These are phyloP conservation scores for Suillus luteus DNA, from an alignment of 768 basidiomycete species.

Conservation along the genomic window DNA sequence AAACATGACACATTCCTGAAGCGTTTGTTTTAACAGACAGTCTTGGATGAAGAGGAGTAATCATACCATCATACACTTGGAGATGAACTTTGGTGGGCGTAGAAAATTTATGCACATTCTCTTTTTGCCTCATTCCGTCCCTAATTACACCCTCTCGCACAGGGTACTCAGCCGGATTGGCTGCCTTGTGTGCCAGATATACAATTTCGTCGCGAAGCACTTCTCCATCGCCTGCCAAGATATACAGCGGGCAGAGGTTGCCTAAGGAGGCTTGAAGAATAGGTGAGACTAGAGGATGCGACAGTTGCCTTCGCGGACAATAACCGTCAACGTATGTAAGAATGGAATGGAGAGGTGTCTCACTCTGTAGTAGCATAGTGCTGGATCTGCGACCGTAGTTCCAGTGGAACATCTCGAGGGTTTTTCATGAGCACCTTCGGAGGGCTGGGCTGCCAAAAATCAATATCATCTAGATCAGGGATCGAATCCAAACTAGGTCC, in stretches of 20 bases:
- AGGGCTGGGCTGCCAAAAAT: conserved; percentile 54
- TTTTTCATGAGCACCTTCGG: conserved; percentile 58
- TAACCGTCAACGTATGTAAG: neutral
- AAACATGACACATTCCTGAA: conserved; percentile 70
- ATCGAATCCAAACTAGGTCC: neutral
- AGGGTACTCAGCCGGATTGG: conserved; percentile 67
- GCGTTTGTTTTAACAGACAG: neutral
- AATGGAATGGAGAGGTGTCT: conserved; percentile 24
- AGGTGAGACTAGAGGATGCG: conserved; percentile 74
- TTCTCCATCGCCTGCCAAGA: conserved; percentile 73
- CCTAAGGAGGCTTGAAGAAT: conserved; percentile 71
- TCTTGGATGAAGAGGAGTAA: conserved; percentile 11
- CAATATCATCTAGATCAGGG: conserved; percentile 20
- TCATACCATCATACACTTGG: conserved; percentile 70
- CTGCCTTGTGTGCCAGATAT: conserved; percentile 78
- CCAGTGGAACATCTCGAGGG: conserved; percentile 44
- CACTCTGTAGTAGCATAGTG: conserved; percentile 76
- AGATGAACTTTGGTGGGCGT: conserved; percentile 68
- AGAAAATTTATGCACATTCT: conserved; percentile 52
- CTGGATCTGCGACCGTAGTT: conserved; percentile 69
- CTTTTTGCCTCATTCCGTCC: conserved; percentile 47
- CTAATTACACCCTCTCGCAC: conserved; percentile 53
- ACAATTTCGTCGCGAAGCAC: conserved; percentile 78
- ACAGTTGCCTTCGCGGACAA: conserved; percentile 46
- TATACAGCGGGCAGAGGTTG: conserved; percentile 73